A percentile compares a stretch with the other conserved stretches of the same genome.
Conservation (phyloP, 148 eudicot genomes). For the Cornus controversa region DNA sequence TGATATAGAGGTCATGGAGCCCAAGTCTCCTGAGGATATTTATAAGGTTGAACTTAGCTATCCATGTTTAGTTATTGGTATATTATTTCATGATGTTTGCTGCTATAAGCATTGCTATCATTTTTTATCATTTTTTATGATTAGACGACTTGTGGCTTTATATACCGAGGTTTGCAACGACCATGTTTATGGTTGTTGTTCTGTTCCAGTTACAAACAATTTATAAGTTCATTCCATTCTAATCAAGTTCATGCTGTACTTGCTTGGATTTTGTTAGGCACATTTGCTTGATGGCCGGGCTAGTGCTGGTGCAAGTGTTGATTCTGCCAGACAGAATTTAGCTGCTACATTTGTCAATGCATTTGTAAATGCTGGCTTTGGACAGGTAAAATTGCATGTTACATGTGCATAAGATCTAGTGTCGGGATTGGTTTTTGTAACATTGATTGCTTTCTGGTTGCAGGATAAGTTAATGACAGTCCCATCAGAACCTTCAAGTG, state of each 20-base stretch:
- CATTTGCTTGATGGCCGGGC: slow-evolving; percentile 97
- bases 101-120: background rate
- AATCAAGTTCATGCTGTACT: background rate
- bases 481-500: slow-evolving; percentile 68
- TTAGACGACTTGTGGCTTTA: too few species aligned
- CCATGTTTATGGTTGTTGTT: background rate
- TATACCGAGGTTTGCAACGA: too few species aligned
- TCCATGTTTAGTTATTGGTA: background rate
- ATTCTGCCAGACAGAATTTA: slow-evolving; percentile 95
- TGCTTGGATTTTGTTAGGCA: slow-evolving; percentile 44
- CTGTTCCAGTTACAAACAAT: background rate
- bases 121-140: too few species aligned
- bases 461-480: slow-evolving; percentile 96
- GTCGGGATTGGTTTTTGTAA: background rate
- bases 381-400: slow-evolving; percentile 51
- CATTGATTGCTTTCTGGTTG: slow-evolving; percentile 10
- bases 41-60: slow-evolving; percentile 60
- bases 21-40: slow-evolving; percentile 95
- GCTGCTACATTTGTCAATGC: slow-evolving; percentile 99
- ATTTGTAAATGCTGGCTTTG: slow-evolving; percentile 97
- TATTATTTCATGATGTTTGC: background rate
- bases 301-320: slow-evolving; percentile 84
- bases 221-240: background rate
- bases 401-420: background rate
- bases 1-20: slow-evolving; percentile 99